phyloP scores from a whole-genome alignment of 2,329 filamentous ascomycete genomes.

The Juglanconis oblonga region DNA sequence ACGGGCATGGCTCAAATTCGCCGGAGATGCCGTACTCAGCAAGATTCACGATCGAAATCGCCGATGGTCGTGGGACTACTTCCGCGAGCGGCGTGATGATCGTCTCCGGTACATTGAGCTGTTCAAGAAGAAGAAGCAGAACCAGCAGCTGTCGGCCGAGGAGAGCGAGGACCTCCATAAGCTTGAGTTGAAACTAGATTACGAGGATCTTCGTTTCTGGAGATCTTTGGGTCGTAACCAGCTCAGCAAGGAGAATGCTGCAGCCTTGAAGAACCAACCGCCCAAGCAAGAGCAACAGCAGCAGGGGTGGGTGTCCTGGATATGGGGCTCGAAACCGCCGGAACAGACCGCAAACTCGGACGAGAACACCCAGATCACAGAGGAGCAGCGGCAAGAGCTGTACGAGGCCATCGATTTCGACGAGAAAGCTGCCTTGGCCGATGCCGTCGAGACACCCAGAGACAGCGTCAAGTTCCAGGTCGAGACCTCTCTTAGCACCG shows the following conservation, averaged over 20 bases:
- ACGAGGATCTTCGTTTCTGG: conserved; percentile 98
- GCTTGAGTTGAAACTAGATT: conserved; percentile 83
- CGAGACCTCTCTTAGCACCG: conserved; percentile 88
- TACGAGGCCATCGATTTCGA: conserved; percentile 99
- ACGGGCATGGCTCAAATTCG: conserved; percentile 87
- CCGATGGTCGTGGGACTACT: conserved; percentile 94
- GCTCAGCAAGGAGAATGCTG: conserved; percentile 89
- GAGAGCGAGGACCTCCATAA: conserved; percentile 71
- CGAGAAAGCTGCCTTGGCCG: conserved; percentile 85
- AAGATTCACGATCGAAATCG: conserved; percentile 95
- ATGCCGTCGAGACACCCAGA: conserved; percentile 83
- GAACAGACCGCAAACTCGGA: conserved; percentile 58
- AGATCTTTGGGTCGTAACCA: conserved; percentile 90
- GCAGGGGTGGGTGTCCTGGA: conserved; percentile 88
- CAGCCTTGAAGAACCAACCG: conserved; percentile 67
- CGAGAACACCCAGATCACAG: conserved; percentile 84
- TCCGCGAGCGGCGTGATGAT: conserved; percentile 88
- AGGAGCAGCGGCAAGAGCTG: conserved; percentile 92
- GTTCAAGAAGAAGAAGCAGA: conserved; percentile 90
- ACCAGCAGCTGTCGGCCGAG: conserved; percentile 64
- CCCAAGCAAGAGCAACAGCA: conserved; percentile 53
- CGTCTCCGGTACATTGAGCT: conserved; percentile 84
- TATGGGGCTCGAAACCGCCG: conserved; percentile 75
- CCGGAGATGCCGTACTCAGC: conserved; percentile 79
- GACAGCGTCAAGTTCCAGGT: conserved; percentile 92